A percentile compares a stretch with the other conserved stretches of the same genome.
Conservation (phyloP, 1,284 basidiomycete genomes). For the Heliocybe sulcata region DNA sequence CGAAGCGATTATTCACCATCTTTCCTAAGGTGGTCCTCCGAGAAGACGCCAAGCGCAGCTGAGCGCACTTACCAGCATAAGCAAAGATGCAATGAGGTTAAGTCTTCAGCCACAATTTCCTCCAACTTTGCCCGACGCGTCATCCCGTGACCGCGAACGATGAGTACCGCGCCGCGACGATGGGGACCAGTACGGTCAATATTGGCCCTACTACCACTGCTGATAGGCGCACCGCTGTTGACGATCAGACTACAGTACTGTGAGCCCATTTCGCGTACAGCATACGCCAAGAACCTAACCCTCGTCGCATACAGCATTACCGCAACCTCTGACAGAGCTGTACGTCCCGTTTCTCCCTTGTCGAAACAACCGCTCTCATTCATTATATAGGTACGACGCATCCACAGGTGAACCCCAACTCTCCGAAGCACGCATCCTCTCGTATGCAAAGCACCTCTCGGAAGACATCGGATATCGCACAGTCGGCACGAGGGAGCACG, state of each 20-base stretch:
- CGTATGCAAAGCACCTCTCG: constrained; percentile 55
- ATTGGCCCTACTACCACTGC: constrained; percentile 25
- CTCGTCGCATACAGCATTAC: constrained; percentile 24
- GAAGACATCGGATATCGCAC: constrained; percentile 90
- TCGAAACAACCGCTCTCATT: background rate
- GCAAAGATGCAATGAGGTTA: too few relatives aligned
- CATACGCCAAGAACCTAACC: background rate
- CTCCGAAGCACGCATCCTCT: constrained; percentile 62
- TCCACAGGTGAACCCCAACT: constrained; percentile 40
- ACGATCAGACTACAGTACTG: constrained; percentile 27
- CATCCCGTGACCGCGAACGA: background rate
- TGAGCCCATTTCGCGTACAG: constrained; percentile 20
- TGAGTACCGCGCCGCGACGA: constrained; percentile 5
- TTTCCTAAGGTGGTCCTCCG: too few relatives aligned
- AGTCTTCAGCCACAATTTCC: too few relatives aligned
- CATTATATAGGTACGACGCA: background rate
- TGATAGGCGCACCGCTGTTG: constrained; percentile 23
- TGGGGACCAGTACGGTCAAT: constrained; percentile 32
- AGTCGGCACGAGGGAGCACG: constrained; percentile 87
- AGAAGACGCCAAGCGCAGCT: too few relatives aligned
- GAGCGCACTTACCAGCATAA: too few relatives aligned
- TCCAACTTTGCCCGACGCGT: too few relatives aligned
- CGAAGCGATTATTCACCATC: too few relatives aligned
- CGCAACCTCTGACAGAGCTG: constrained; percentile 30
- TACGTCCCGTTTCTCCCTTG: constrained; percentile 14